Percentiles rank a stretch among this genome's conserved stretches.
Evolutionary conservation across 2,329 filamentous ascomycete species (phyloP).

Genomic region (Trichoderma sp.): DNA sequence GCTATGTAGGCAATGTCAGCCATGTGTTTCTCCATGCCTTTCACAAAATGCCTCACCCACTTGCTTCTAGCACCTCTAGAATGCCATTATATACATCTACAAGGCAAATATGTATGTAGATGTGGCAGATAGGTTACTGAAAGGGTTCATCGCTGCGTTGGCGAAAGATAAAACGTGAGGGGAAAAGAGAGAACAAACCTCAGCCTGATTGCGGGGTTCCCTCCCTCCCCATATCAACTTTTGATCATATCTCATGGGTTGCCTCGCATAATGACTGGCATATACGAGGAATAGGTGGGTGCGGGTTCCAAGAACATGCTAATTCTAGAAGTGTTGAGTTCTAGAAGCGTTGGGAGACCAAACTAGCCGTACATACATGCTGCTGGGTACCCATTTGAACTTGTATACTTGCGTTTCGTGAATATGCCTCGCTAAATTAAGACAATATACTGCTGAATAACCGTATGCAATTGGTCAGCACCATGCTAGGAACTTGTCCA

Average conservation of each 20-base stretch:
- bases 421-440: background rate
- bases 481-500: background rate
- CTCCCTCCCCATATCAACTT: background rate
- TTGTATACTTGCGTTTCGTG: background rate
- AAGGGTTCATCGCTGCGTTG: background rate
- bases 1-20: background rate
- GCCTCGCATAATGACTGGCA: background rate
- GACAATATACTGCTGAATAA: background rate
- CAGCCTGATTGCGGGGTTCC: background rate
- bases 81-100: background rate
- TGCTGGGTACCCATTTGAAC: background rate
- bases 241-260: background rate
- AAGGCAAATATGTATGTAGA: background rate
- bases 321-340: background rate
- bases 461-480: background rate
- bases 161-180: background rate
- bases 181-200: background rate
- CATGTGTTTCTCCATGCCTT: background rate
- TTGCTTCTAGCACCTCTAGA: background rate
- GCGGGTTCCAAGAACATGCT: background rate
- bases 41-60: background rate
- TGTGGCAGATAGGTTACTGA: too few relatives aligned
- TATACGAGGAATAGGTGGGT: background rate
- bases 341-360: background rate
- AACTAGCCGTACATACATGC: background rate